Conservation (phyloP, 148 eudicot genomes). For the Heliosperma pusillum region DNA sequence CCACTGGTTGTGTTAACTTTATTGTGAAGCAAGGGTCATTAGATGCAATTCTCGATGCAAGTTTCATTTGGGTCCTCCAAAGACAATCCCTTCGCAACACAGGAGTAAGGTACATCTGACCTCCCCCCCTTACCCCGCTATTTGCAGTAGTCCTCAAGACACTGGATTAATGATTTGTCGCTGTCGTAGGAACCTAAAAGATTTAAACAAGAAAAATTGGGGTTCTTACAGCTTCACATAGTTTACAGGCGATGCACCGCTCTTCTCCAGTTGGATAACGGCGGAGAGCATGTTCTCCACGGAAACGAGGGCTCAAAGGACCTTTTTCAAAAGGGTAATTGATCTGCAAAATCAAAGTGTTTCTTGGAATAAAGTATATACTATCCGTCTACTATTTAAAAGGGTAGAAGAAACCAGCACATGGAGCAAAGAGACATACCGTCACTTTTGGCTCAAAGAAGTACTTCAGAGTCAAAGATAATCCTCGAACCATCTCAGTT, state of each 20-base stretch:
- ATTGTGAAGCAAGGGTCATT: too few species aligned
- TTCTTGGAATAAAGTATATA: neutral
- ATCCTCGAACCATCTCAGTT: slow-evolving; percentile 92
- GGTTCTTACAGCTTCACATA: slow-evolving; percentile 83
- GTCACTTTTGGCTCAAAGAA: slow-evolving; percentile 91
- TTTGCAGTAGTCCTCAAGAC: neutral
- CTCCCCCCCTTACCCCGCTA: neutral
- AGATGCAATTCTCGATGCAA: too few species aligned
- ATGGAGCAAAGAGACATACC: slow-evolving; percentile 42
- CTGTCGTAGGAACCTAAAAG: neutral
- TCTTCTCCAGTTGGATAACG: slow-evolving; percentile 98
- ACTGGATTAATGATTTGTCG: neutral
- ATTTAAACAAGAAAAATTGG: neutral
- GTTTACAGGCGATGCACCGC: slow-evolving; percentile 96
- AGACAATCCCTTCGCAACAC: too few species aligned
- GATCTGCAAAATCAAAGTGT: slow-evolving; percentile 40
- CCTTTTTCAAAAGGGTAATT: slow-evolving; percentile 97
- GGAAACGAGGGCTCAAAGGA: slow-evolving; percentile 91
- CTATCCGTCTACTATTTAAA: neutral
- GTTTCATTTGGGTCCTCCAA: too few species aligned
- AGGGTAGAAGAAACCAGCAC: too few species aligned
- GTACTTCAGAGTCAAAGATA: slow-evolving; percentile 80
- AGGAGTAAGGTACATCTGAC: too few species aligned
- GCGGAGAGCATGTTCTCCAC: slow-evolving; percentile 96
- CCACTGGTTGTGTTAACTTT: too few species aligned